These are phyloP conservation scores for Agroathelia rolfsii DNA, from an alignment of 1,284 basidiomycete genomes.

Conservation along the genomic window DNA sequence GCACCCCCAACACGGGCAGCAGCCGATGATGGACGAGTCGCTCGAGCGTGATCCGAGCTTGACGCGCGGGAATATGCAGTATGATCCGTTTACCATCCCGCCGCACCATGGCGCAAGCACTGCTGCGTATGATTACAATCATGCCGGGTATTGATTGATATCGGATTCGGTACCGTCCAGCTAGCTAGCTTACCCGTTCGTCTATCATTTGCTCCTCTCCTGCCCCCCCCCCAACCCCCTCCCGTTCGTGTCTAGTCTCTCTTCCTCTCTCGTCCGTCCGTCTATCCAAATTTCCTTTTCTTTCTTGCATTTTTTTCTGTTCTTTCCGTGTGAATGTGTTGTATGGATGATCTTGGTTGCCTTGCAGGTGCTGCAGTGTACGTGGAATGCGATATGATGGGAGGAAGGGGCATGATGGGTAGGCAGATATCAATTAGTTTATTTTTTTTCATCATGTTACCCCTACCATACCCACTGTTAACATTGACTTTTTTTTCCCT, in stretches of 20 bases:
- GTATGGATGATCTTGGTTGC: too few species aligned
- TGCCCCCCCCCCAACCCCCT: constrained; percentile 1
- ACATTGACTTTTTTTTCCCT: too few species aligned
- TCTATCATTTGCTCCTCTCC: constrained; percentile 4
- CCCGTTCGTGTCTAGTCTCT: constrained; percentile 1
- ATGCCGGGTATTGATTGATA: constrained; percentile 33
- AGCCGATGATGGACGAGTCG: constrained; percentile 52
- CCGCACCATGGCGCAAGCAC: too few species aligned
- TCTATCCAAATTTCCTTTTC: constrained; percentile 3
- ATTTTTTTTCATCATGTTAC: too few species aligned
- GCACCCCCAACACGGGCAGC: constrained; percentile 35
- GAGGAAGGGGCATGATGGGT: too few species aligned
- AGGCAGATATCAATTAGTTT: too few species aligned
- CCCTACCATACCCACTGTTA: too few species aligned
- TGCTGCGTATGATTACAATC: too few species aligned
- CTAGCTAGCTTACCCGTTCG: constrained; percentile 2
- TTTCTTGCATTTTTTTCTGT: constrained; percentile 2
- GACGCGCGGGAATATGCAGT: constrained; percentile 28
- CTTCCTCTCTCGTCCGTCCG: constrained; percentile 13
- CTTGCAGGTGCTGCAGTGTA: too few species aligned
- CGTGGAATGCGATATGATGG: too few species aligned
- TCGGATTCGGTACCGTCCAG: constrained; percentile 5
- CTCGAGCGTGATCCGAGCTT: constrained; percentile 36
- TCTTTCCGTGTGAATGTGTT: constrained; percentile 10
- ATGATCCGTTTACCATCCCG: constrained; percentile 45